Evolutionary conservation across 805 yeast species (phyloP).

Genomic region (Ogataea angusta): DNA sequence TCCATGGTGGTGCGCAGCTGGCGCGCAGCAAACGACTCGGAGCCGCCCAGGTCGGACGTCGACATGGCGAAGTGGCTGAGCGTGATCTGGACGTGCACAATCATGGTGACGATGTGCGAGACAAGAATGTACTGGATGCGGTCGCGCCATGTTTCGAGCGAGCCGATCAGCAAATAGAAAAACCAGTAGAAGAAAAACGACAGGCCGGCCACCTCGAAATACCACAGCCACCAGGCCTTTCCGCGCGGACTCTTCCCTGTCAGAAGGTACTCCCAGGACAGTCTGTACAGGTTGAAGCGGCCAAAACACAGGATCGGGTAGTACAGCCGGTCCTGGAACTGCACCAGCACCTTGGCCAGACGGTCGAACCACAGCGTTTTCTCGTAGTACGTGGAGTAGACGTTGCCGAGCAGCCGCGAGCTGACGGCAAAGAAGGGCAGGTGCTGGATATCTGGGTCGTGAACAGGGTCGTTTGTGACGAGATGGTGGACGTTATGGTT

Average conservation of each 20-base stretch:
- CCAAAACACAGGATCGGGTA: constrained; percentile 82
- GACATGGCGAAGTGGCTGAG: constrained; percentile 92
- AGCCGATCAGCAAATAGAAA: constrained; percentile 59
- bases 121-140: constrained; percentile 62
- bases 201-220: constrained; percentile 70
- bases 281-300: constrained; percentile 76
- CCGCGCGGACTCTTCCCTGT: constrained; percentile 83
- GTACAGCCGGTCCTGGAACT: constrained; percentile 64
- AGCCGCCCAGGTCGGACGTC: constrained; percentile 77
- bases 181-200: constrained; percentile 76
- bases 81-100: constrained; percentile 92
- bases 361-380: constrained; percentile 64
- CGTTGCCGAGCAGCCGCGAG: constrained; percentile 59
- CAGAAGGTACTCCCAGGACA: constrained; percentile 75
- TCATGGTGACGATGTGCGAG: constrained; percentile 79
- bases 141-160: constrained; percentile 50
- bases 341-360: constrained; percentile 55
- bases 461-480: constrained; percentile 88
- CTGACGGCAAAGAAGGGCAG: constrained; percentile 88
- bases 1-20: constrained; percentile 93
- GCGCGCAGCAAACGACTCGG: constrained; percentile 74
- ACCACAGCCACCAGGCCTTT: constrained; percentile 82
- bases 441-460: constrained; percentile 94
- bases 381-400: constrained; percentile 80
- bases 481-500: constrained; percentile 93